Evolutionary conservation across 169 alveolate species (phyloP), one percentile per base, ranked within the genome.

Genomic region (Plasmodium chabaudi): DNA sequence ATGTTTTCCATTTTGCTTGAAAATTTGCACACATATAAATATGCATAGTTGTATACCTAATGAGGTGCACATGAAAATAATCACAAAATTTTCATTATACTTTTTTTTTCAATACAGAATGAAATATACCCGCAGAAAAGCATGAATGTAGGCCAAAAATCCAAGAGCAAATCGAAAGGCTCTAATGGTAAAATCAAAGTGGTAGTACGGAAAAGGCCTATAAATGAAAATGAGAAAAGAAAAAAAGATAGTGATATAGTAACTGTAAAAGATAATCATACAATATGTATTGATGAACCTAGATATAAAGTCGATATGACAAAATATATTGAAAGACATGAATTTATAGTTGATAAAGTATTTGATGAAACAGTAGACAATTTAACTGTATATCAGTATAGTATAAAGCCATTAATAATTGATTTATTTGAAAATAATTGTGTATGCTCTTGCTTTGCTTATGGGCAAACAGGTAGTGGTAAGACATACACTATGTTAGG

Each of bases 401-500:
- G 95, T 61, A 96, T 97, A 34, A 96, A 95, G 70, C 99, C 99
- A 10, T 88, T 98, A 65, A 97, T 98, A 19, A 95, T 95, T 67
- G 97, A 97, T 17, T 97, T 98, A n/a, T 98, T 98, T 89, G 88
- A 95, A 59, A 94, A 92, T 46, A 96, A 96, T 61, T 97, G 97
- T 53, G 98, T 96, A 87, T 97, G 98, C 73, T 97, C 99, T 6
- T 97, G 99, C 92, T 98, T 98, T 93, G 99, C 99, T 0, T 98
- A 98, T 92, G 99, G 99, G 5, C 98, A 98, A 92, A 98, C 99
- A 7, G 99, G 99, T 15, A 95, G 98, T 39, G 99, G 99, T 2
- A 98, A 98, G 87, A 98, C 99, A 19, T 98, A 94, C 82, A 98
- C 99, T 13, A 98, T 98, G 99, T 93, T 98, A 94, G 99, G 99